Conservation (phyloP, 257 asterid species). For the Jacaranda copaia region DNA sequence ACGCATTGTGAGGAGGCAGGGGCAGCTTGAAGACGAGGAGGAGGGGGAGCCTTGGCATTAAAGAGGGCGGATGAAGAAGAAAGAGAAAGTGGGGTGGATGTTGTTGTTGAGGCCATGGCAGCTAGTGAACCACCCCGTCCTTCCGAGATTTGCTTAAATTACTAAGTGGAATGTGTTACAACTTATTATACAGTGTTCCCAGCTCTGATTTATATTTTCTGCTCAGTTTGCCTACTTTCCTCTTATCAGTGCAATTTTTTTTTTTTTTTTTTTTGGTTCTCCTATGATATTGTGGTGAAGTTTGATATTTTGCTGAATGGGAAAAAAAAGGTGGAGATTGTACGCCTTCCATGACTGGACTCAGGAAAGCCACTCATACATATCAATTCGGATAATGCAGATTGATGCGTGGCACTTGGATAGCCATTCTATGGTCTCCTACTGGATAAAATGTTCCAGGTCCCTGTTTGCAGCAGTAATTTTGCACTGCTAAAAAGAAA, state of each 20-base stretch:
- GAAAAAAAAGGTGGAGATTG: constrained; percentile 24
- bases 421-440: constrained; percentile 48
- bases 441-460: constrained; percentile 46
- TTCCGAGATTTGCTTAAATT: neutral
- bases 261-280: neutral
- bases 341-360: constrained; percentile 14
- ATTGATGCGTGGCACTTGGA: constrained; percentile 57
- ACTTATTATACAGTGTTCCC: neutral
- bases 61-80: constrained; percentile 57
- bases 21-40: constrained; percentile 44
- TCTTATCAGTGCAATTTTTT: neutral
- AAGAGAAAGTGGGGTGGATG: constrained; percentile 63
- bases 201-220: constrained; percentile 22
- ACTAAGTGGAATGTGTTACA: neutral
- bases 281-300: neutral
- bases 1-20: constrained; percentile 49
- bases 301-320: constrained; percentile 5
- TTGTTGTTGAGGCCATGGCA: constrained; percentile 62
- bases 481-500: neutral
- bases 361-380: constrained; percentile 56
- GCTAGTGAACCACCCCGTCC: neutral
- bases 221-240: neutral
- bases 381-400: constrained; percentile 55
- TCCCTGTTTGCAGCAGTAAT: constrained; percentile 11
- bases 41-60: constrained; percentile 49